phyloP scores from a whole-genome alignment of 345 rosid genomes.

The Boechera retrofracta region DNA sequence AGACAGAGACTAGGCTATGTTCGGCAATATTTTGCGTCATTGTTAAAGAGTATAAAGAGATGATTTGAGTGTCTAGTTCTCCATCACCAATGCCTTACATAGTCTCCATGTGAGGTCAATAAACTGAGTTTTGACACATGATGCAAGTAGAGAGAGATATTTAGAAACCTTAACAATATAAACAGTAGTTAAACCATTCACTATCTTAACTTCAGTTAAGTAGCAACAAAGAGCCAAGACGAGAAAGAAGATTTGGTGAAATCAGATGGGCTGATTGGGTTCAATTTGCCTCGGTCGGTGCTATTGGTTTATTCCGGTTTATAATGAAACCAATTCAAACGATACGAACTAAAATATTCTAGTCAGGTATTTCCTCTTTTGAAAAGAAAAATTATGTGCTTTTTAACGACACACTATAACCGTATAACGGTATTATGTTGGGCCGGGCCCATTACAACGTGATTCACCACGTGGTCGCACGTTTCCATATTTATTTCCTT shows the following conservation, averaged over 20 bases:
- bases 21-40: not conserved
- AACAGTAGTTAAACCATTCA: not conserved
- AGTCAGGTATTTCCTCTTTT: not conserved
- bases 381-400: not conserved
- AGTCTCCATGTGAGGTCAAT: not conserved
- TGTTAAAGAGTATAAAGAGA: not conserved
- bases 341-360: not conserved
- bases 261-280: not conserved
- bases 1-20: not conserved
- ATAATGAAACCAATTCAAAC: not conserved
- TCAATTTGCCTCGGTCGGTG: not conserved
- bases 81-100: not conserved
- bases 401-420: not conserved
- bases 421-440: constrained; percentile 11
- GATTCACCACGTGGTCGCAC: constrained; percentile 33
- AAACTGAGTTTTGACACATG: not conserved
- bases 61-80: not conserved
- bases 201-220: not conserved
- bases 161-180: not conserved
- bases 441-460: constrained; percentile 37
- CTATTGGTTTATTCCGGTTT: not conserved
- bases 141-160: not conserved
- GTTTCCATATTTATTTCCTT: not conserved
- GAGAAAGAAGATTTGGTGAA: not conserved
- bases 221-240: not conserved